Conservation (phyloP, 2,329 filamentous ascomycete genomes). For the Pseudogymnoascus sp. region DNA sequence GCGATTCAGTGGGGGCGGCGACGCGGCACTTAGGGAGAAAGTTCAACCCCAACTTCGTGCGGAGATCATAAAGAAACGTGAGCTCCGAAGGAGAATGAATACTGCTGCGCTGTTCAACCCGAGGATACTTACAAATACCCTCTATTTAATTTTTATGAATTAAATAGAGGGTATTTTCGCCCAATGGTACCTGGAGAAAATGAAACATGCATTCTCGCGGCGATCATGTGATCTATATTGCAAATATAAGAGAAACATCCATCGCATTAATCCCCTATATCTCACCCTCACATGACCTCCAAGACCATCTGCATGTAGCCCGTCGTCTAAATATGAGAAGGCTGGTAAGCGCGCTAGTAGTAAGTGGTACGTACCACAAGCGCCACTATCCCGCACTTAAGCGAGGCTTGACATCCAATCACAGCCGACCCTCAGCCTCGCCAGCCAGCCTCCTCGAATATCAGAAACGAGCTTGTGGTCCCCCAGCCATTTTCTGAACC, state of each 20-base stretch:
- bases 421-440: neutral
- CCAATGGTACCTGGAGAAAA: neutral
- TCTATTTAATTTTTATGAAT: neutral
- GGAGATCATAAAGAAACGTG: neutral
- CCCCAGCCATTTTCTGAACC: constrained; percentile 6
- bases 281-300: neutral
- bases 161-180: no score
- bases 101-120: neutral
- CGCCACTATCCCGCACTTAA: neutral
- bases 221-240: neutral
- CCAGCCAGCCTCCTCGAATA: constrained; percentile 8
- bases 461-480: neutral
- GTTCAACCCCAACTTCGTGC: neutral
- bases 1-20: no score
- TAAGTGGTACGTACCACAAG: neutral
- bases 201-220: neutral
- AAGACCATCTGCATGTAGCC: neutral
- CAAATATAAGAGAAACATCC: neutral
- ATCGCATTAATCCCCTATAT: neutral
- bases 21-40: neutral
- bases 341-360: constrained; percentile 7
- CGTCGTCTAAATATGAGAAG: constrained; percentile 4
- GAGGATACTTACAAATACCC: neutral
- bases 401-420: neutral
- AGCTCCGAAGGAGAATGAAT: neutral